These are phyloP conservation scores for Hysterium pulicare DNA, from an alignment of 2,329 filamentous ascomycete genomes.

Conservation along the genomic window DNA sequence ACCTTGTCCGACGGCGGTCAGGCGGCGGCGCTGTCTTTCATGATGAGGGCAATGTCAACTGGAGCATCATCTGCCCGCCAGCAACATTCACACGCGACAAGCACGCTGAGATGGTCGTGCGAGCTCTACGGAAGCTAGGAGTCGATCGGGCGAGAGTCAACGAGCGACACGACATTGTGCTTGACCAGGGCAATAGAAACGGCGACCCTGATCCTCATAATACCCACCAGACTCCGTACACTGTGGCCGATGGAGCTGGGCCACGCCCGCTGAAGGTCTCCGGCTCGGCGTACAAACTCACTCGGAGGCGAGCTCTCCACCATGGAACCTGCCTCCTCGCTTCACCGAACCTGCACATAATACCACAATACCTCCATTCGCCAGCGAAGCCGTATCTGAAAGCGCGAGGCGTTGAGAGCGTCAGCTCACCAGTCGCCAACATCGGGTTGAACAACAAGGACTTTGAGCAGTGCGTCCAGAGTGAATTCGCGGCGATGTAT, in stretches of 20 bases:
- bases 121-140: slow-evolving; percentile 65
- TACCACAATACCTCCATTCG: slow-evolving; percentile 71
- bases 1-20: slow-evolving; percentile 77
- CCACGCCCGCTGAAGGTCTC: slow-evolving; percentile 68
- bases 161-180: slow-evolving; percentile 86
- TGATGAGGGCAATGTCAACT: slow-evolving; percentile 90
- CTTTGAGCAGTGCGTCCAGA: slow-evolving; percentile 47
- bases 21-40: slow-evolving; percentile 95
- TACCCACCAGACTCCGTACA: slow-evolving; percentile 46
- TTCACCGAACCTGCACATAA: slow-evolving; percentile 68
- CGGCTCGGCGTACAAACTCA: slow-evolving; percentile 93
- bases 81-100: slow-evolving; percentile 74
- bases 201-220: slow-evolving; percentile 31
- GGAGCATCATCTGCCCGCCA: slow-evolving; percentile 82
- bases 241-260: slow-evolving; percentile 24
- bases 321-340: slow-evolving; percentile 86
- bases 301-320: slow-evolving; percentile 74
- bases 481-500: slow-evolving; percentile 66
- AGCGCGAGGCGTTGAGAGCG: slow-evolving; percentile 85
- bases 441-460: slow-evolving; percentile 56
- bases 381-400: slow-evolving; percentile 73
- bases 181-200: slow-evolving; percentile 50
- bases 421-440: slow-evolving; percentile 80
- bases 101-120: slow-evolving; percentile 89
- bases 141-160: slow-evolving; percentile 69